These are phyloP conservation scores for Russula foetens DNA, from an alignment of 768 basidiomycete species.

Conservation along the genomic window DNA sequence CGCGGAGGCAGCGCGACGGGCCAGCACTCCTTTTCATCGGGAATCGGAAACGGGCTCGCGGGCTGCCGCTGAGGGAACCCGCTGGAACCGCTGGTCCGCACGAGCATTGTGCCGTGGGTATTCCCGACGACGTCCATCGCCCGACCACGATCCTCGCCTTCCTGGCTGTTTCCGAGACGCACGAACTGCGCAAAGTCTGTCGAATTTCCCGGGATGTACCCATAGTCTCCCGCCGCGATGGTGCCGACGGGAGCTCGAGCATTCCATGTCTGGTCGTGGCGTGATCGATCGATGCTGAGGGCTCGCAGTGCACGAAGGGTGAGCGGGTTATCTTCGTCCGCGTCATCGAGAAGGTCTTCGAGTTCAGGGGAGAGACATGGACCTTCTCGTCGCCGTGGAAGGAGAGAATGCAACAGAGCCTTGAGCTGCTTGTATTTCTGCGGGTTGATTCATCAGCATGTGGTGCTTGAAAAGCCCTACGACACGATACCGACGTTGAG, in stretches of 20 bases:
- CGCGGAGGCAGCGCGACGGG: conserved; percentile 11
- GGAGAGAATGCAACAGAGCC: conserved; percentile 14
- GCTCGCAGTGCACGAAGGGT: conserved; percentile 15
- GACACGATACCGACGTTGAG: not conserved
- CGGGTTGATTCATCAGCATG: not conserved
- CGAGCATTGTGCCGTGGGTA: conserved; percentile 11
- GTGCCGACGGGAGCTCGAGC: conserved; percentile 6
- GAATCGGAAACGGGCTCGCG: conserved; percentile 3
- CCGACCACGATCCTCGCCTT: not conserved
- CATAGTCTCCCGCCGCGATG: conserved; percentile 12
- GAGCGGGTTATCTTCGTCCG: conserved; percentile 6
- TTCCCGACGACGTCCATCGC: conserved; percentile 6
- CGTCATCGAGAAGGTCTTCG: conserved; percentile 18
- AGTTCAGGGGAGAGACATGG: conserved; percentile 7
- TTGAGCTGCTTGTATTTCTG: conserved; percentile 18
- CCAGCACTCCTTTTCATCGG: conserved; percentile 16
- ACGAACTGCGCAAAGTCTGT: conserved; percentile 13
- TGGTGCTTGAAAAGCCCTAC: not conserved
- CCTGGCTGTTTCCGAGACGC: conserved; percentile 14
- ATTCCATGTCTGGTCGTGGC: conserved; percentile 16
- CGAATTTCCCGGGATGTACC: conserved; percentile 6
- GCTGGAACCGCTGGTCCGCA: not conserved
- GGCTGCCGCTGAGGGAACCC: conserved; percentile 9
- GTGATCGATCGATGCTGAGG: conserved; percentile 2
- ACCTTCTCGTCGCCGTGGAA: conserved; percentile 9